Evolutionary conservation across 495 filamentous ascomycete species (phyloP).

Genomic region (Aspergillus cristatus): DNA sequence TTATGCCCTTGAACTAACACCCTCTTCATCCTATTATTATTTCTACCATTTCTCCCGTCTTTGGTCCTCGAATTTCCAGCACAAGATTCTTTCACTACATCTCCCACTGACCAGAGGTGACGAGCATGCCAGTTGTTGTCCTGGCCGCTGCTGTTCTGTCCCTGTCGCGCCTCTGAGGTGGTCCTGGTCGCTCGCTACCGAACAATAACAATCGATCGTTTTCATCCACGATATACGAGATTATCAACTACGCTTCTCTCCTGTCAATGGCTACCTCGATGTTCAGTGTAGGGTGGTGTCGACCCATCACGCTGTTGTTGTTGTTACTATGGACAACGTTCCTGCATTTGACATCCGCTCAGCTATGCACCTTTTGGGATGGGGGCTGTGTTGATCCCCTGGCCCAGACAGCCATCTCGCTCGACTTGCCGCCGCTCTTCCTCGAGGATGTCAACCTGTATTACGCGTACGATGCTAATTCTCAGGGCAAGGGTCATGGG

Average conservation of each 20-base stretch:
- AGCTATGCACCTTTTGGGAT: constrained; percentile 34
- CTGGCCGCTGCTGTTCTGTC: constrained; percentile 9
- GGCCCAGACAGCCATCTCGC: constrained; percentile 31
- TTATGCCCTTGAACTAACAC: too few species aligned
- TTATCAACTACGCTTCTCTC: background rate
- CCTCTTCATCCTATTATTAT: too few species aligned
- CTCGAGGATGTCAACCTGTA: constrained; percentile 27
- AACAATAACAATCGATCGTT: too few species aligned
- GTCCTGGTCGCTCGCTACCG: constrained; percentile 13
- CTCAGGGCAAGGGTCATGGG: constrained; percentile 23
- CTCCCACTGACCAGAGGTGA: background rate
- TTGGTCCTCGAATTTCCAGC: too few species aligned
- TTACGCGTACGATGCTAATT: constrained; percentile 31
- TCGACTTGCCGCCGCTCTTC: constrained; percentile 32
- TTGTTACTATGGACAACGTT: constrained; percentile 13
- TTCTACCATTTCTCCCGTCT: too few species aligned
- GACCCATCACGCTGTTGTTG: constrained; percentile 7
- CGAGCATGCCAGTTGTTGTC: constrained; percentile 17
- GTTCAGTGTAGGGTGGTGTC: constrained; percentile 5
- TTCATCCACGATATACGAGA: too few species aligned
- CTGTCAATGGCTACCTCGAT: background rate
- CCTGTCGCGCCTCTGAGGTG: constrained; percentile 15
- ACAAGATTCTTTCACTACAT: constrained; percentile 1
- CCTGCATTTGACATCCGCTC: constrained; percentile 15
- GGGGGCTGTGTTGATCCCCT: constrained; percentile 33